Evolutionary conservation across 2,329 filamentous ascomycete species (phyloP).

Genomic region (Cylindrodendrum hubeiense): DNA sequence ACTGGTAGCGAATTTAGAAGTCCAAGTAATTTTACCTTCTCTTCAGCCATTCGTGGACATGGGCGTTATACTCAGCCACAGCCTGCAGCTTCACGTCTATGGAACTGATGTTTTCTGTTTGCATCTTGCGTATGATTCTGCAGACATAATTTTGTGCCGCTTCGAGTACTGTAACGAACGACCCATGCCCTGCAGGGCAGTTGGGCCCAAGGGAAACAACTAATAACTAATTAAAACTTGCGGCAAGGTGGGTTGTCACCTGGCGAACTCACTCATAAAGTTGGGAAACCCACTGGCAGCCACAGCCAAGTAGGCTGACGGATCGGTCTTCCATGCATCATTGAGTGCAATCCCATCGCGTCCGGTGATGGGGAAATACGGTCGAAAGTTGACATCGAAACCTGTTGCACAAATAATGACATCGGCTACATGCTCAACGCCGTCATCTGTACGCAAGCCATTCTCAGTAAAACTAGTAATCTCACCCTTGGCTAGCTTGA

Average conservation of each 20-base stretch:
- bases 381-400: slow-evolving; percentile 44
- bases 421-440: slow-evolving; percentile 25
- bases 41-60: slow-evolving; percentile 20
- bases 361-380: slow-evolving; percentile 41
- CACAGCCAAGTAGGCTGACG: slow-evolving; percentile 43
- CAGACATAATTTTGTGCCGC: slow-evolving; percentile 24
- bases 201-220: slow-evolving; percentile 18
- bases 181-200: slow-evolving; percentile 21
- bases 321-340: slow-evolving; percentile 42
- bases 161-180: slow-evolving; percentile 19
- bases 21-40: slow-evolving; percentile 6
- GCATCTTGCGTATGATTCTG: slow-evolving; percentile 24
- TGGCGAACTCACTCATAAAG: slow-evolving; percentile 17
- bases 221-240: neutral
- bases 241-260: neutral
- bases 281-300: slow-evolving; percentile 45
- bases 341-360: slow-evolving; percentile 28
- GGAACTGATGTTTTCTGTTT: slow-evolving; percentile 21
- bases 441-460: slow-evolving; percentile 23
- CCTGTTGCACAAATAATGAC: slow-evolving; percentile 30
- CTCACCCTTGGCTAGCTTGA: slow-evolving; percentile 28
- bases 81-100: slow-evolving; percentile 19
- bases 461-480: slow-evolving; percentile 24
- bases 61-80: slow-evolving; percentile 11
- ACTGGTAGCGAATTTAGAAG: neutral